These are phyloP conservation scores for Teratosphaeria zuluensis DNA, from an alignment of 2,329 filamentous ascomycete species.

Conservation along the genomic window DNA sequence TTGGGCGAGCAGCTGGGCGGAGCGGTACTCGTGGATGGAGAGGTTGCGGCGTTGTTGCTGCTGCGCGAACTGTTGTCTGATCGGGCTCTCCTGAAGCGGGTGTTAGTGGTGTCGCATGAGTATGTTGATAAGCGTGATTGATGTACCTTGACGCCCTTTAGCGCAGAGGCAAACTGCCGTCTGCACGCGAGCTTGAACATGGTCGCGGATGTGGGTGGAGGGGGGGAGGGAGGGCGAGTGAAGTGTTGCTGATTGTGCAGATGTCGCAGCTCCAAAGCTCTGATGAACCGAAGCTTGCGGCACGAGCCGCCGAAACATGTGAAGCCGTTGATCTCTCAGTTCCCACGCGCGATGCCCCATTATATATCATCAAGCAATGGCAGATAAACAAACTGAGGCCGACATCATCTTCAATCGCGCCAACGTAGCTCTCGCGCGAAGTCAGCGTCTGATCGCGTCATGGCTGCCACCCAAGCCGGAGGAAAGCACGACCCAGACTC, in stretches of 20 bases:
- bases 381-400: conserved; percentile 18
- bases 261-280: background rate
- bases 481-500: conserved; percentile 27
- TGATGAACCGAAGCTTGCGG: background rate
- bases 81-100: conserved; percentile 44
- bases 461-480: conserved; percentile 40
- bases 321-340: background rate
- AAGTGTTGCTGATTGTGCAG: background rate
- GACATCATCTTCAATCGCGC: conserved; percentile 48
- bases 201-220: conserved; percentile 4
- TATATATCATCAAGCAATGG: background rate
- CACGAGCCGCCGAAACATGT: background rate
- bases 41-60: conserved; percentile 74
- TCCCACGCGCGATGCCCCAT: background rate
- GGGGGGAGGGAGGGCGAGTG: background rate
- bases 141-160: conserved; percentile 64
- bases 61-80: conserved; percentile 40
- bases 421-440: conserved; percentile 44
- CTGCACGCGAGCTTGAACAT: conserved; percentile 88
- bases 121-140: background rate
- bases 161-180: conserved; percentile 68
- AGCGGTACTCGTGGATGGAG: conserved; percentile 97
- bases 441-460: conserved; percentile 45
- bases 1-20: conserved; percentile 77
- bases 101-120: background rate